Conservation (phyloP, 2,329 filamentous ascomycete genomes). For the Colletotrichum tanaceti region DNA sequence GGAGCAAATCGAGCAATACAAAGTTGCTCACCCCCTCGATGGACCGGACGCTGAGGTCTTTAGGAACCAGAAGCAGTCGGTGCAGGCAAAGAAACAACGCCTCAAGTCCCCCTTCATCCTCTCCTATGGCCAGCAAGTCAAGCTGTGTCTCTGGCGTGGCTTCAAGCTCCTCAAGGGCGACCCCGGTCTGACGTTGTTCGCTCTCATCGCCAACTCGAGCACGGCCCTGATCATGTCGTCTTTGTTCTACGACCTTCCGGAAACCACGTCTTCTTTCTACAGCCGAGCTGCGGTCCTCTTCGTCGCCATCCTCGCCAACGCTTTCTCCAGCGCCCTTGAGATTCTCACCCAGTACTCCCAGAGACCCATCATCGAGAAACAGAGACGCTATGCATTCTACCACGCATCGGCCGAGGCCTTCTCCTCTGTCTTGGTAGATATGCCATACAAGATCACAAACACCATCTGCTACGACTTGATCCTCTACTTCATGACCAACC, state of each 20-base stretch:
- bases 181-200: constrained; percentile 52
- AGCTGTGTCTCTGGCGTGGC: constrained; percentile 56
- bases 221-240: constrained; percentile 64
- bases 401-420: constrained; percentile 45
- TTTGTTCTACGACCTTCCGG: constrained; percentile 60
- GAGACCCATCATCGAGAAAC: constrained; percentile 47
- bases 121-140: constrained; percentile 59
- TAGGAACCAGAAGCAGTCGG: constrained; percentile 25
- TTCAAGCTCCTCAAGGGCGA: constrained; percentile 55
- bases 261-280: constrained; percentile 58
- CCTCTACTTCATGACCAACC: constrained; percentile 74
- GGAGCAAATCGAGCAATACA: constrained; percentile 47
- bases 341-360: constrained; percentile 44
- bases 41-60: constrained; percentile 31
- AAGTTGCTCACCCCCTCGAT: constrained; percentile 23
- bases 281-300: constrained; percentile 62
- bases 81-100: constrained; percentile 53
- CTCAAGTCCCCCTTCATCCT: constrained; percentile 63
- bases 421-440: constrained; percentile 36
- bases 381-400: constrained; percentile 48
- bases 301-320: constrained; percentile 65
- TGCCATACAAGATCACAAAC: constrained; percentile 54
- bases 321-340: constrained; percentile 54
- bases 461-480: constrained; percentile 70
- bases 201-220: constrained; percentile 57